These are phyloP conservation scores for Paecilomyces dactylethromorphus DNA, from an alignment of 2,329 filamentous ascomycete species.

Conservation along the genomic window DNA sequence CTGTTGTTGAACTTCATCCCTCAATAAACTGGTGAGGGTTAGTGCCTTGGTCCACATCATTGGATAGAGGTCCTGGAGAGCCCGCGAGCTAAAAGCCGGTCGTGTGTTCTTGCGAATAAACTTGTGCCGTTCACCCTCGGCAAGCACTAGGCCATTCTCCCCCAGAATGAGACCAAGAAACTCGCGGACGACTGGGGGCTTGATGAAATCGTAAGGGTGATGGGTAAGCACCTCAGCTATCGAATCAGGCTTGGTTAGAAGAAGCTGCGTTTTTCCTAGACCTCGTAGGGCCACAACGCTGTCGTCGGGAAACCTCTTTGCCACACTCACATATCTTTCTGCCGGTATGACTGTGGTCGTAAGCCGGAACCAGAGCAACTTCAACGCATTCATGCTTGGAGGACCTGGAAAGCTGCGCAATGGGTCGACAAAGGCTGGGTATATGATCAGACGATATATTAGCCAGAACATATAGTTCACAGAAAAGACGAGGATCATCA, in stretches of 20 bases:
- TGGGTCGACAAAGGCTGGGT: no score
- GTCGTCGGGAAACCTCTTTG: no score
- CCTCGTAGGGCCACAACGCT: no score
- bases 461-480: no score
- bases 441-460: no score
- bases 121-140: constrained; percentile 79
- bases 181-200: not conserved
- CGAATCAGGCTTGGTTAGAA: constrained; percentile 3
- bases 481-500: no score
- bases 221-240: constrained; percentile 3
- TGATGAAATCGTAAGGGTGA: constrained; percentile 3
- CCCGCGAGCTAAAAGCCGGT: constrained; percentile 69
- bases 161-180: constrained; percentile 15
- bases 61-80: constrained; percentile 71
- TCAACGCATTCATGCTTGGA: no score
- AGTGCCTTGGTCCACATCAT: constrained; percentile 68
- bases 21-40: constrained; percentile 44
- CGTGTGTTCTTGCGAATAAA: constrained; percentile 64
- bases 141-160: constrained; percentile 46
- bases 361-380: no score
- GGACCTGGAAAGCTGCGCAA: no score
- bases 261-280: not conserved
- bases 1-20: constrained; percentile 11
- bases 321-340: no score
- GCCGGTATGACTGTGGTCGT: no score